Conservation (phyloP, 441 rosid genomes). For the Cnidoscolus chayamansa region DNA sequence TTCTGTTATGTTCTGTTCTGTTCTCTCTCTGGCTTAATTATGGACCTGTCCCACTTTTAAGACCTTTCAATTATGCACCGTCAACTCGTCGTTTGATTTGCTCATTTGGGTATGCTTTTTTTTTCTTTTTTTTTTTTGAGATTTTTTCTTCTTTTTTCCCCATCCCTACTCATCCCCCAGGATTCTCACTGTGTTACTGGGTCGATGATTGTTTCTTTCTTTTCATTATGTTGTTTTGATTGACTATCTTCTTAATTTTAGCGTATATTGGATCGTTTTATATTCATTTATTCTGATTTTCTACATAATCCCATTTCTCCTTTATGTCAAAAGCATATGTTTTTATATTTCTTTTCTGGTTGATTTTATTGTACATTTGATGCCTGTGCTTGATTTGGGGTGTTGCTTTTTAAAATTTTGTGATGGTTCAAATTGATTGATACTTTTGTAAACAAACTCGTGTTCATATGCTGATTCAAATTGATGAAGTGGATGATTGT, state of each 20-base stretch:
- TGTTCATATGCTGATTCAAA: slow-evolving; percentile 10
- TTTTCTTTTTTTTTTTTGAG: slow-evolving; percentile 8
- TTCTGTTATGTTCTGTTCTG: not conserved
- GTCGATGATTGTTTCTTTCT: not conserved
- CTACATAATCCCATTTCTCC: slow-evolving; percentile 3
- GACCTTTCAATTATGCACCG: slow-evolving; percentile 29
- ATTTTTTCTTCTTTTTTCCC: not conserved
- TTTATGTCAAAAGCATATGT: not conserved
- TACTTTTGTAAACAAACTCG: not conserved
- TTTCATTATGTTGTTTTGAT: not conserved
- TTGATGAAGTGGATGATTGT: not conserved
- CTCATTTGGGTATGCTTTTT: slow-evolving; percentile 38
- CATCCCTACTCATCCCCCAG: not conserved
- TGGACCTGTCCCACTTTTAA: slow-evolving; percentile 30
- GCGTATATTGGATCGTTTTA: not conserved
- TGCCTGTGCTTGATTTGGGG: not conserved
- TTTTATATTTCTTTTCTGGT: not conserved
- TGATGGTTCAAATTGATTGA: not conserved
- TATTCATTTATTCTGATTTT: not conserved
- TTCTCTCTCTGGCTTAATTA: slow-evolving; percentile 13
- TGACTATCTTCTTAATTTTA: not conserved
- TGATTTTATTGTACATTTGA: not conserved
- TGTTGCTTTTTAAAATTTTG: not conserved
- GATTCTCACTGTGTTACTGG: no score
- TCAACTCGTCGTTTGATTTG: slow-evolving; percentile 48